Base-by-base conservation (phyloP, 768 basidiomycete genomes). In the Mycena latifolia region DNA sequence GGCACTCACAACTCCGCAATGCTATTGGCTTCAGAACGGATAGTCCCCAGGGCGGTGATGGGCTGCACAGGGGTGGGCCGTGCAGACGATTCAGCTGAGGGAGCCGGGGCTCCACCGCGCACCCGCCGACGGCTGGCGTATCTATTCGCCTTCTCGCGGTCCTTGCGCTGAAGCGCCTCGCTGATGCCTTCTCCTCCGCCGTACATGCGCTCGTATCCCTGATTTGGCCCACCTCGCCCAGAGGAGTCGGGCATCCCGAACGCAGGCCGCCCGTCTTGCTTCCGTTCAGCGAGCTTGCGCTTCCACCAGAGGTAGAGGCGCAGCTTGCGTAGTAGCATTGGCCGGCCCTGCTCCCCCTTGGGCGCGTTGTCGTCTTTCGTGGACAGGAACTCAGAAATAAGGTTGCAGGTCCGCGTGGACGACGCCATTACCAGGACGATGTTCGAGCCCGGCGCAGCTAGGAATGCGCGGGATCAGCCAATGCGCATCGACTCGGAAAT, bases 361-460 rank as follows among this genome's bases (percentile, higher is more conserved):
- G 86, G 85, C 0, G 86, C 85, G 46, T 83, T 79, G 3, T 81
- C 75, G 64, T 92, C 82, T 81, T 92, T 88, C 0, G 81, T 80
- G 0, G 89, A 86, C 9, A 99, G 84, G 77, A 93, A 99, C 65
- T 96, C 91, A 2, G 88, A 88, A 24, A 99, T 79, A 47, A 92
- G 84, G 22, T 84, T 83, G 71, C 91, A 92, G 0, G 92, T 92
- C 37, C 89, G 85, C 20, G 90, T 84, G 0, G 95, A 95, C 0
- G 91, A 89, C 4, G 92, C 88, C 96, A 99, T 97, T 61, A 99
- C 82, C 29, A 99, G 87, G 11, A 96, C 86, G 2, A 87, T 88
- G 70, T 98, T 91, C 22, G 86, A 87, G 3, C 90, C 92, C 4
- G 84, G 84, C 15, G 73, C 70, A 6, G 73, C 83, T 81, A 56